Evolutionary conservation across 495 filamentous ascomycete species (phyloP).

Genomic region (Evernia prunastri): DNA sequence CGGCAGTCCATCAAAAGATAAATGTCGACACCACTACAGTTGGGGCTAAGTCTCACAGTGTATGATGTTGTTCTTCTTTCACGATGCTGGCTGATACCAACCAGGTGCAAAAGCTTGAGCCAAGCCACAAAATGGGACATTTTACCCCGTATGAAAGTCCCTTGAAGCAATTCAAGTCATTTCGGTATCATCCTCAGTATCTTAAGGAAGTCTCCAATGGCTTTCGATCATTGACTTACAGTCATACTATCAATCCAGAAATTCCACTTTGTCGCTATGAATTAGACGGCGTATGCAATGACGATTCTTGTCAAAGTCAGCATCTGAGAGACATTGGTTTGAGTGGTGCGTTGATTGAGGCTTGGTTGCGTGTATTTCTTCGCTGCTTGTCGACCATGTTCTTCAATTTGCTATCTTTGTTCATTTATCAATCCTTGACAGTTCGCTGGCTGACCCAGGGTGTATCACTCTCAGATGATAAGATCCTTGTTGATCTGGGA

Average conservation of each 20-base stretch:
- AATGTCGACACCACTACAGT: not conserved
- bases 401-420: not conserved
- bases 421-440: slow-evolving; percentile 29
- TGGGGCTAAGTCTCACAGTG: slow-evolving; percentile 8
- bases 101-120: not conserved
- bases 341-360: slow-evolving; percentile 65
- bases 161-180: slow-evolving; percentile 73
- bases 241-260: slow-evolving; percentile 71
- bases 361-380: slow-evolving; percentile 15
- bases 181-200: slow-evolving; percentile 79
- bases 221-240: slow-evolving; percentile 87
- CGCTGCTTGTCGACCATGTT: slow-evolving; percentile 13
- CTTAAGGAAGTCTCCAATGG: slow-evolving; percentile 61
- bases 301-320: slow-evolving; percentile 61
- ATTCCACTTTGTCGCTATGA: slow-evolving; percentile 70
- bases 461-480: slow-evolving; percentile 65
- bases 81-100: slow-evolving; percentile 6
- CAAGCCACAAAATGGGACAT: slow-evolving; percentile 20
- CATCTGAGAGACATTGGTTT: slow-evolving; percentile 72
- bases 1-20: not conserved
- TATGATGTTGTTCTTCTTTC: slow-evolving; percentile 2
- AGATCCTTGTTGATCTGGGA: slow-evolving; percentile 77
- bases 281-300: slow-evolving; percentile 69
- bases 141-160: slow-evolving; percentile 80
- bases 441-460: slow-evolving; percentile 55